Evolutionary conservation across 192 early-diverging fungal species (phyloP), one percentile per base, ranked within the genome.

Genomic region (Gamsiella multidivaricata): DNA sequence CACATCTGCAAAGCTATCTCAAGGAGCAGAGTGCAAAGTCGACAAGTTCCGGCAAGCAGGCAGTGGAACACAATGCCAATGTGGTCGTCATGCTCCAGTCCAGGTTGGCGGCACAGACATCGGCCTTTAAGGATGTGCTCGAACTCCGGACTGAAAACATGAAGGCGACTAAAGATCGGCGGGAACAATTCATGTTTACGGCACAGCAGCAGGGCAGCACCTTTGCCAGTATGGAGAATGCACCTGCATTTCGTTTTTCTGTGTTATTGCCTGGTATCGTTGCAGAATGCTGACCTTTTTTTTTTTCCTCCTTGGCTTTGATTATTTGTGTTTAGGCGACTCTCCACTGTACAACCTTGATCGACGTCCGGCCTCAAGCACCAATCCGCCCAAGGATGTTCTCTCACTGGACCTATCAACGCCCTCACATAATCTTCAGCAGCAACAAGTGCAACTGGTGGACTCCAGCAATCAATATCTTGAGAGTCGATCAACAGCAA

Each of bases 61-160:
- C 91, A 18, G 80, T 88, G 50, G 97, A 99, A 71, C 98, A 99
- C 82, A 90, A 93, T 37, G 79, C 90, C 15, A 94, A 95, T 74
- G 95, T 98, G 15, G 93, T 99, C n/a, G 88, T 96, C 18, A 88
- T 89, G 42, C 23, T 61, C 59, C 96, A 98, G 82, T 92, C 94
- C 33, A 94, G 91, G 81, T 84, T 99, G 45, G 97, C 96, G 1
- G 59, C 82, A 60, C 97, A 97, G 11, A 94, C 92, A 9, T 91
- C 90, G 49, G 89, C 87, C 26, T 99, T 99, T 72, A 98, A 97
- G 73, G 90, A 94, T 65, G 93, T 99, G 10, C 83, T 99, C n/a
- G 96, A 99, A 75, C 88, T 98, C 36, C 87, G 98, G 23, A 98
- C 95, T 54, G 81, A 95, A 36, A 61, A 98, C 80, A 91, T 99